These are phyloP conservation scores for Emericellopsis terricola DNA, from an alignment of 495 filamentous ascomycete species.

Conservation along the genomic window DNA sequence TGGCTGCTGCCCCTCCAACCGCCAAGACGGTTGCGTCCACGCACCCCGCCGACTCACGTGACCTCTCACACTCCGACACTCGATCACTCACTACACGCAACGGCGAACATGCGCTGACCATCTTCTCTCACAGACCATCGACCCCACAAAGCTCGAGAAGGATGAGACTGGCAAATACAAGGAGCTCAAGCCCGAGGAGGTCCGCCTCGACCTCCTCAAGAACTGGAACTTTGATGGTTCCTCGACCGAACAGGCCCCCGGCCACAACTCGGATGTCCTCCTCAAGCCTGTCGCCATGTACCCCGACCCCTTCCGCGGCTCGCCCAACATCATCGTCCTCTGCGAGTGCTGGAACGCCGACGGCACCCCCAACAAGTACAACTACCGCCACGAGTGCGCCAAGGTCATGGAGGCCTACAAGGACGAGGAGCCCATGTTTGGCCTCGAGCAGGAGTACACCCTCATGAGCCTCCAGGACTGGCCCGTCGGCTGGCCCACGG, in stretches of 20 bases:
- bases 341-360: constrained; percentile 92
- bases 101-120: too few relatives aligned
- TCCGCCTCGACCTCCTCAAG: too few relatives aligned
- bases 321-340: constrained; percentile 72
- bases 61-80: too few relatives aligned
- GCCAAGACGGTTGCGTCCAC: too few relatives aligned
- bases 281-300: constrained; percentile 78
- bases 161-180: too few relatives aligned
- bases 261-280: constrained; percentile 97
- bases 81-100: too few relatives aligned
- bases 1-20: too few relatives aligned
- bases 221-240: constrained; percentile 99
- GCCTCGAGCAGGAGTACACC: constrained; percentile 88
- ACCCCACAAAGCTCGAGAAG: constrained; percentile 25
- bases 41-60: too few relatives aligned
- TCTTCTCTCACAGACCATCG: constrained; percentile 6
- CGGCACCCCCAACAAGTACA: constrained; percentile 96
- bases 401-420: constrained; percentile 47
- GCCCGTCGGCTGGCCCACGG: constrained; percentile 77
- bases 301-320: constrained; percentile 77
- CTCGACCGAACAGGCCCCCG: constrained; percentile 83
- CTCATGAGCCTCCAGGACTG: constrained; percentile 72
- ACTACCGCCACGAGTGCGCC: constrained; percentile 79
- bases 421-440: constrained; percentile 84
- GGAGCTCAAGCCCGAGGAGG: constrained; percentile 43